Conservation (phyloP, 2,329 filamentous ascomycete genomes). For the Cytospora chrysosperma region DNA sequence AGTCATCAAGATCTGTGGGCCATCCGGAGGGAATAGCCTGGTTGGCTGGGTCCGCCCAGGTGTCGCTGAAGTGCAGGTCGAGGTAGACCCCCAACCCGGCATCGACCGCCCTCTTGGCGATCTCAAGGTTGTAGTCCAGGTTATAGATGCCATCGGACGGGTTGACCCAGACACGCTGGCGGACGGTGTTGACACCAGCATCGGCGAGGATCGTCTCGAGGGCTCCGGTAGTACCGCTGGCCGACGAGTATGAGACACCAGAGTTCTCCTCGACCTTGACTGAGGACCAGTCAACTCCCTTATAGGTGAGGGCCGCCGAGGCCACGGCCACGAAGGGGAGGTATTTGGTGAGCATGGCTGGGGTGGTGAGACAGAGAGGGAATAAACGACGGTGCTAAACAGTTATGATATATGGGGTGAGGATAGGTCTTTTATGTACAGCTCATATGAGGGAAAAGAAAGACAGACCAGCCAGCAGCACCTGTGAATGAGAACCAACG, state of each 20-base stretch:
- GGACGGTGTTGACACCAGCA: constrained; percentile 66
- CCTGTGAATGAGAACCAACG: neutral
- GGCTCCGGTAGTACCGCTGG: constrained; percentile 49
- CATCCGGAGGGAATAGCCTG: constrained; percentile 64
- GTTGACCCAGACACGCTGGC: constrained; percentile 72
- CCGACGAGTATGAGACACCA: constrained; percentile 60
- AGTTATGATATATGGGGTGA: neutral
- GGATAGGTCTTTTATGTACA: neutral
- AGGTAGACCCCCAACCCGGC: constrained; percentile 61
- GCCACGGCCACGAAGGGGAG: constrained; percentile 12
- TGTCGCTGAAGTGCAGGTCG: constrained; percentile 67
- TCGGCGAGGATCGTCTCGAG: constrained; percentile 63
- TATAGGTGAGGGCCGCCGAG: constrained; percentile 22
- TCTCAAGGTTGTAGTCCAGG: constrained; percentile 66
- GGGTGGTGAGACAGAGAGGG: neutral
- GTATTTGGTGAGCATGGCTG: constrained; percentile 17
- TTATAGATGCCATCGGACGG: constrained; percentile 64
- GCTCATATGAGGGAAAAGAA: neutral
- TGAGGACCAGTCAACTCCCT: constrained; percentile 47
- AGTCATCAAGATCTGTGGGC: constrained; percentile 57
- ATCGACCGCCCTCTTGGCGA: constrained; percentile 64
- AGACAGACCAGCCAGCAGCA: constrained; percentile 9
- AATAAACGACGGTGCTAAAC: neutral
- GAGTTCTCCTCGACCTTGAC: constrained; percentile 60
- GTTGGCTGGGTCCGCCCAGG: constrained; percentile 67